A percentile compares a stretch with the other conserved stretches of the same genome.
Conservation (phyloP, 2,329 filamentous ascomycete genomes). For the Trichophyton schoenleinii region DNA sequence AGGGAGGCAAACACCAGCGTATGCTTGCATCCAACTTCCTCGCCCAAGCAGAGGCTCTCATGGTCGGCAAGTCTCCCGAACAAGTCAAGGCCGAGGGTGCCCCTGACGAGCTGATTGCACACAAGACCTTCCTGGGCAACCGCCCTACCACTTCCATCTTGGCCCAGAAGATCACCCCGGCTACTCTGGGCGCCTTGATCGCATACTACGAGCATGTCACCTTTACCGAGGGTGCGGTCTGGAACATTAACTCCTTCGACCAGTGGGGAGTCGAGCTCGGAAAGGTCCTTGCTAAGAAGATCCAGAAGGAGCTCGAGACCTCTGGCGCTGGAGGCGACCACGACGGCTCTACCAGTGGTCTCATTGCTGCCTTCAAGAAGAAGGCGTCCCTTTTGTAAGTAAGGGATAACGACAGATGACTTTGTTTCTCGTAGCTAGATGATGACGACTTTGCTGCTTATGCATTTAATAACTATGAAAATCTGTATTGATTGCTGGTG, state of each 20-base stretch:
- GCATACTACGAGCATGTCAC: conserved; percentile 99
- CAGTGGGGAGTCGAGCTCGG: conserved; percentile 99
- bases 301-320: conserved; percentile 68
- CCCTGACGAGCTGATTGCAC: conserved; percentile 56
- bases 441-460: background rate
- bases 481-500: background rate
- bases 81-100: conserved; percentile 38
- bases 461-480: background rate
- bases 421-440: background rate
- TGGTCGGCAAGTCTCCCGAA: conserved; percentile 42
- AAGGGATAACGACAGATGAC: background rate
- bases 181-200: conserved; percentile 84
- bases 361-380: conserved; percentile 89
- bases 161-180: conserved; percentile 84
- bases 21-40: conserved; percentile 43
- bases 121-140: conserved; percentile 99
- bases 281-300: conserved; percentile 91
- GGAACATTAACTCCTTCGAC: conserved; percentile 99
- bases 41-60: conserved; percentile 38
- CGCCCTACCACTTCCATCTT: conserved; percentile 91
- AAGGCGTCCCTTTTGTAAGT: conserved; percentile 33
- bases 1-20: conserved; percentile 82
- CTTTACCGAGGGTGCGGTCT: conserved; percentile 92
- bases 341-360: conserved; percentile 74
- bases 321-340: conserved; percentile 61